Conservation (phyloP, 768 basidiomycete genomes). For the Hypsizygus marmoreus region DNA sequence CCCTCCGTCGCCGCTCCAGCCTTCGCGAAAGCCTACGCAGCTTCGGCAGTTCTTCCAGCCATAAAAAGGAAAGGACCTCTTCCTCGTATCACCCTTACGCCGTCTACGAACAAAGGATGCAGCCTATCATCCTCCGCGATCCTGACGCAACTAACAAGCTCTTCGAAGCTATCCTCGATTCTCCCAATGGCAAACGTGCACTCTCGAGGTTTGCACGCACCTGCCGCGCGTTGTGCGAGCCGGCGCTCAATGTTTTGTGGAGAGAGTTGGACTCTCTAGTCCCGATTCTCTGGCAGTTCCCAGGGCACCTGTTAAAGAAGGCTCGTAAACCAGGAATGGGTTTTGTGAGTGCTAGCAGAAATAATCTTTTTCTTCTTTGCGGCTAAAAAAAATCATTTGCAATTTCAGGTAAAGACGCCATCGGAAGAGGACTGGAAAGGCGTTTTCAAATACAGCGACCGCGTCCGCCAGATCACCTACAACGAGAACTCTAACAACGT, state of each 20-base stretch:
- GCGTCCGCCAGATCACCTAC: slow-evolving; percentile 69
- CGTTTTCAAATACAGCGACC: slow-evolving; percentile 65
- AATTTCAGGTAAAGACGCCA: slow-evolving; percentile 56
- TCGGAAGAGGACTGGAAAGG: slow-evolving; percentile 68
- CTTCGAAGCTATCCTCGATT: slow-evolving; percentile 48
- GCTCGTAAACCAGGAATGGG: slow-evolving; percentile 74
- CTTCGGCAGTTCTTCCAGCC: slow-evolving; percentile 22
- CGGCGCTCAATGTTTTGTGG: slow-evolving; percentile 74
- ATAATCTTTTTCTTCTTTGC: not conserved
- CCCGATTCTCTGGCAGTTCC: slow-evolving; percentile 74
- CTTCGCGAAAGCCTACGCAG: slow-evolving; percentile 34
- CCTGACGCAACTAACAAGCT: slow-evolving; percentile 56
- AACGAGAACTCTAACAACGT: slow-evolving; percentile 67
- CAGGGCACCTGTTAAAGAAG: slow-evolving; percentile 65
- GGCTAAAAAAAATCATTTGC: not conserved
- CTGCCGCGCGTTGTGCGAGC: slow-evolving; percentile 72
- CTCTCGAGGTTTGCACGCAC: slow-evolving; percentile 75
- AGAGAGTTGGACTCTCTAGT: slow-evolving; percentile 75
- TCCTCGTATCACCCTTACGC: slow-evolving; percentile 42
- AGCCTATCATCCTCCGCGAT: slow-evolving; percentile 61
- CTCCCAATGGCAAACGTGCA: slow-evolving; percentile 65
- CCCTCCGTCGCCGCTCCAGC: slow-evolving; percentile 33
- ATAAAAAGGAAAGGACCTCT: slow-evolving; percentile 25
- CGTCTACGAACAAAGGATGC: slow-evolving; percentile 51
- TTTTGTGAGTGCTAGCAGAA: slow-evolving; percentile 52